Conservation (phyloP, 2,329 filamentous ascomycete species). For the Dactylellina leptospora region DNA sequence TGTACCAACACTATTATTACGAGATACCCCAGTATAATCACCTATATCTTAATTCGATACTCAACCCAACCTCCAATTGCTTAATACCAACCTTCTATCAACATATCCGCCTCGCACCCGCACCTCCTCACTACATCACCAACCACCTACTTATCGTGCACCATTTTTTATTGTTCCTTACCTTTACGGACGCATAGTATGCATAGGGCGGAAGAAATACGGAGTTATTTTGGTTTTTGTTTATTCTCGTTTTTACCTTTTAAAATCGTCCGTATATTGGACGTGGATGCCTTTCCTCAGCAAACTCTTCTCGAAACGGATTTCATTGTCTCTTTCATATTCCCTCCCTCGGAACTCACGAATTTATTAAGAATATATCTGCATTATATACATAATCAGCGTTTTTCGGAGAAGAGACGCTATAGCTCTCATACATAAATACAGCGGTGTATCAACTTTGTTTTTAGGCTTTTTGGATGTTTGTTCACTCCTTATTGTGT, state of each 20-base stretch:
- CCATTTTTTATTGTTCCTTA: background rate
- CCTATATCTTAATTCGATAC: background rate
- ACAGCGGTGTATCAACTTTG: slow-evolving; percentile 9
- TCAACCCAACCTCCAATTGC: background rate
- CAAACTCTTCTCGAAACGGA: too few species aligned
- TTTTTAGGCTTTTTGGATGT: background rate
- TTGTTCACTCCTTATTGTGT: slow-evolving; percentile 13
- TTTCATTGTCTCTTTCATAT: too few species aligned
- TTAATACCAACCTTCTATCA: background rate
- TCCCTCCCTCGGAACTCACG: too few species aligned
- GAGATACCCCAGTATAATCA: background rate
- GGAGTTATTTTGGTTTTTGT: slow-evolving; percentile 31
- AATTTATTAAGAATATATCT: too few species aligned
- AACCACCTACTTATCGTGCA: background rate
- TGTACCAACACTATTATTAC: background rate
- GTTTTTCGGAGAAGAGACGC: too few species aligned
- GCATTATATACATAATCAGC: too few species aligned
- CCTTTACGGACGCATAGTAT: slow-evolving; percentile 3
- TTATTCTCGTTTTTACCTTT: slow-evolving; percentile 3
- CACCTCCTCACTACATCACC: background rate
- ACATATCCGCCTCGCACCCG: background rate
- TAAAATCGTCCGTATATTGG: too few species aligned
- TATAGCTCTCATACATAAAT: too few species aligned
- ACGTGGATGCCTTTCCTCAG: too few species aligned
- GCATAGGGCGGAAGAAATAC: slow-evolving; percentile 25